Conservation (phyloP, 768 basidiomycete species). For the Boletus insuetus region DNA sequence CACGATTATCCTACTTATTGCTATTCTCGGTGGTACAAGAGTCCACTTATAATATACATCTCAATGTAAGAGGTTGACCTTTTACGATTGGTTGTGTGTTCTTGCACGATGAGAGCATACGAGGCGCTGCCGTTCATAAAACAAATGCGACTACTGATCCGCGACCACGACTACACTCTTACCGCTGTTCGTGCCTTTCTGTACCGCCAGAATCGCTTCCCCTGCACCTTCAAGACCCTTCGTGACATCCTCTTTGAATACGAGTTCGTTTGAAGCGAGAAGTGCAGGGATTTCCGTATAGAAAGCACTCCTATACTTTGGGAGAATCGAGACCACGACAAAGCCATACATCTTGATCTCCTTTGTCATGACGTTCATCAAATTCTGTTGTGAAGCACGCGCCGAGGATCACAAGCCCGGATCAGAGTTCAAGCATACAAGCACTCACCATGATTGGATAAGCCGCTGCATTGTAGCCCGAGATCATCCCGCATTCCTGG, state of each 20-base stretch:
- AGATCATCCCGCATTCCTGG: background rate
- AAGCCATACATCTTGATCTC: constrained; percentile 1
- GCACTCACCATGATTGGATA: background rate
- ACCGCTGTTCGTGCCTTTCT: constrained; percentile 2
- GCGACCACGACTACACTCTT: background rate
- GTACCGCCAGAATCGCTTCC: constrained; percentile 3
- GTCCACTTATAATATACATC: constrained; percentile 18
- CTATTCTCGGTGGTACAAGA: constrained; percentile 14
- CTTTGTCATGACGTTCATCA: background rate
- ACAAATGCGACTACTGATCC: background rate
- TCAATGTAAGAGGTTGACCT: background rate
- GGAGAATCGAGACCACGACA: background rate
- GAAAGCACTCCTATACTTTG: background rate
- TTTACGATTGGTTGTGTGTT: background rate
- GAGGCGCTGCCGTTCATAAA: background rate
- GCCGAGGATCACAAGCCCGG: background rate
- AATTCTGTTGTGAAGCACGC: background rate
- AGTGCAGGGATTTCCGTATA: background rate
- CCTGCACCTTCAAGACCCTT: constrained; percentile 2
- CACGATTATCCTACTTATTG: constrained; percentile 23
- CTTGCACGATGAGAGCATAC: background rate
- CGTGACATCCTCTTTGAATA: background rate
- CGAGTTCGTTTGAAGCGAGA: constrained; percentile 1
- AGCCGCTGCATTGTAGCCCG: background rate
- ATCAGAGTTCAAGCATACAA: background rate